Evolutionary conservation across 2,329 filamentous ascomycete genomes (phyloP), one percentile per base, ranked within the genome.

Genomic region (Hawksworthiomyces lignivorus): DNA sequence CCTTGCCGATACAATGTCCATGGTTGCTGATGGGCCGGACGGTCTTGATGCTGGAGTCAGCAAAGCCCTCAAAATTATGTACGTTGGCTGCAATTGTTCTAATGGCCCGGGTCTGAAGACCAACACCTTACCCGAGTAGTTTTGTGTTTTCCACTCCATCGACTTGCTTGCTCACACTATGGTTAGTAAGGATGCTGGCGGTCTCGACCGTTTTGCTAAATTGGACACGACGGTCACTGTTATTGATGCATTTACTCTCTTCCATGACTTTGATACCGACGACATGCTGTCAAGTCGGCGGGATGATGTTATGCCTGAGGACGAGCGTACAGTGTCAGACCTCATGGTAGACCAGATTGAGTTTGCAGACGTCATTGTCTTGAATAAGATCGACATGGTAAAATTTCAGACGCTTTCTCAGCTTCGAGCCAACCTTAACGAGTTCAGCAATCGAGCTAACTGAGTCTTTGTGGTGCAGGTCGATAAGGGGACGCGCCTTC

Each of bases 261-360:
- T 84, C 49, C 69, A 80, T 38, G 82, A 85, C 55, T 86, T 87
- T 54, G 75, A 82, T 51, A 87, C 83, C 0, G 68, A 71, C 1
- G 80, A 87, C 44, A 70, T 87, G 12, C 61, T 87, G 0, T 80
- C 79, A 1, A 72, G 77, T 18, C 71, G 82, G 2, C 77, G 67
- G 11, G 69, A 80, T 5, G 77, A 82, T 21, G 75, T 81, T 2
- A 66, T 74, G 5, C 57, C 75, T 0, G 82, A 87, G 49, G 83
- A 87, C 46, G 81, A 87, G 50, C 66, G 82, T 0, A 86, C 80
- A 0, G 82, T 87, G 3, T 84, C 81, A 1, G 82, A 87, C 50
- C 68, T 87, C 0, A 83, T 86, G 71, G 80, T 84, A 0, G 82
- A 87, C 50, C 82, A 87, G 53, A 83, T 87, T 45, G 83, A 87